Evolutionary conservation across 2,329 filamentous ascomycete genomes (phyloP).

Genomic region (Cladosporium sp.): DNA sequence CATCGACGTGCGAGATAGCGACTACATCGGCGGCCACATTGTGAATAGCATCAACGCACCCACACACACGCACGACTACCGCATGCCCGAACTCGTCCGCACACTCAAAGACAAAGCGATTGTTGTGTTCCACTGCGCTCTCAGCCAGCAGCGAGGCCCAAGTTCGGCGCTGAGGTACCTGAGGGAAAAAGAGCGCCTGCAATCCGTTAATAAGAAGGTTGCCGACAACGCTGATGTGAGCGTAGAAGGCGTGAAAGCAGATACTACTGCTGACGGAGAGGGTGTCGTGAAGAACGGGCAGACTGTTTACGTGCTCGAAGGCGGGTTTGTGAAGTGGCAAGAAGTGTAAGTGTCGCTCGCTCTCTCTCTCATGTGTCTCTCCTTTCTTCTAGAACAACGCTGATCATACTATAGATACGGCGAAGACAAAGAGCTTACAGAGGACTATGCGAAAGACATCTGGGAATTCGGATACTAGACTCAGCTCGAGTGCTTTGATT

Average conservation of each 20-base stretch:
- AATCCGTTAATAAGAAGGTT: constrained; percentile 38
- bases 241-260: constrained; percentile 35
- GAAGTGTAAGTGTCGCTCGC: constrained; percentile 56
- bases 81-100: constrained; percentile 79
- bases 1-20: constrained; percentile 87
- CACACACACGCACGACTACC: constrained; percentile 69
- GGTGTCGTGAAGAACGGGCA: constrained; percentile 53
- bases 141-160: constrained; percentile 89
- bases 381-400: not conserved
- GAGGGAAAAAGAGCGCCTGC: constrained; percentile 63
- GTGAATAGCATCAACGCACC: constrained; percentile 74
- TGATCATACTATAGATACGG: constrained; percentile 57
- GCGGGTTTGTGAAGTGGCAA: constrained; percentile 89
- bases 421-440: constrained; percentile 75
- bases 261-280: constrained; percentile 29
- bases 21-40: constrained; percentile 91
- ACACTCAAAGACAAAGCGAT: constrained; percentile 74
- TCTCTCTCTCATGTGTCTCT: not conserved
- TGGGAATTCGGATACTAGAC: constrained; percentile 58
- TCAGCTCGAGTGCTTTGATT: not conserved
- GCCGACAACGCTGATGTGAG: constrained; percentile 22
- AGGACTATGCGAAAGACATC: constrained; percentile 80
- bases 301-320: constrained; percentile 77
- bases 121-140: constrained; percentile 91
- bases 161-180: constrained; percentile 79